Evolutionary conservation across 2,329 filamentous ascomycete species (phyloP).

Genomic region (Cladosporium phlei): DNA sequence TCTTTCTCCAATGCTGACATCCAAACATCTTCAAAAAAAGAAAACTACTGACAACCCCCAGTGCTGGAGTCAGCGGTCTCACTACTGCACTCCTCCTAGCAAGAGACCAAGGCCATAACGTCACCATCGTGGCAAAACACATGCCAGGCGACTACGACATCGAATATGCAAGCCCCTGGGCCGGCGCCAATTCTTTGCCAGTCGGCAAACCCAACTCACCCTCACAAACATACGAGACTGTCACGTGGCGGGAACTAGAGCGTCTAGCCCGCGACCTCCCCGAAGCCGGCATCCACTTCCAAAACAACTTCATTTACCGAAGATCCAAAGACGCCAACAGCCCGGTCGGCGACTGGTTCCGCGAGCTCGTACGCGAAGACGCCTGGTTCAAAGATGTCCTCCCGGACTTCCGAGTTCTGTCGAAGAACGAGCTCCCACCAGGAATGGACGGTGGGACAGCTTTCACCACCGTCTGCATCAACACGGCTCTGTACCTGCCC

Average conservation of each 20-base stretch:
- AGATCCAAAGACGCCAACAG: slow-evolving; percentile 58
- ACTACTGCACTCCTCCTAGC: slow-evolving; percentile 62
- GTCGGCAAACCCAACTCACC: slow-evolving; percentile 30
- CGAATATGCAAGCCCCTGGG: slow-evolving; percentile 86
- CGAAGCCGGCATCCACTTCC: slow-evolving; percentile 76
- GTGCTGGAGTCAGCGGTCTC: slow-evolving; percentile 62
- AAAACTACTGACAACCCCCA: too few species aligned
- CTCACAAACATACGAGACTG: slow-evolving; percentile 38
- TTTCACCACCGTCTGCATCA: slow-evolving; percentile 87
- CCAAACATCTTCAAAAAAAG: too few species aligned
- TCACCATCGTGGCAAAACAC: slow-evolving; percentile 77
- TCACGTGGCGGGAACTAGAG: slow-evolving; percentile 43
- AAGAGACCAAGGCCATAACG: slow-evolving; percentile 48
- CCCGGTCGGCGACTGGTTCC: slow-evolving; percentile 55
- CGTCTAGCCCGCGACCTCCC: slow-evolving; percentile 55
- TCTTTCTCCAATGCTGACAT: not conserved
- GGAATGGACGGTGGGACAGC: slow-evolving; percentile 67
- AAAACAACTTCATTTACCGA: slow-evolving; percentile 54
- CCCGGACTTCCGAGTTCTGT: slow-evolving; percentile 49
- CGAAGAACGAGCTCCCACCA: slow-evolving; percentile 45
- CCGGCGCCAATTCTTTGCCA: slow-evolving; percentile 73
- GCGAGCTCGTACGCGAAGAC: slow-evolving; percentile 58
- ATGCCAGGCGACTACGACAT: slow-evolving; percentile 93
- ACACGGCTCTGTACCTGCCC: slow-evolving; percentile 79
- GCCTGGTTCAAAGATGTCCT: slow-evolving; percentile 72